These are phyloP conservation scores for Globomyces pollinis-pini DNA, from an alignment of 192 early-diverging fungal genomes.

Conservation along the genomic window DNA sequence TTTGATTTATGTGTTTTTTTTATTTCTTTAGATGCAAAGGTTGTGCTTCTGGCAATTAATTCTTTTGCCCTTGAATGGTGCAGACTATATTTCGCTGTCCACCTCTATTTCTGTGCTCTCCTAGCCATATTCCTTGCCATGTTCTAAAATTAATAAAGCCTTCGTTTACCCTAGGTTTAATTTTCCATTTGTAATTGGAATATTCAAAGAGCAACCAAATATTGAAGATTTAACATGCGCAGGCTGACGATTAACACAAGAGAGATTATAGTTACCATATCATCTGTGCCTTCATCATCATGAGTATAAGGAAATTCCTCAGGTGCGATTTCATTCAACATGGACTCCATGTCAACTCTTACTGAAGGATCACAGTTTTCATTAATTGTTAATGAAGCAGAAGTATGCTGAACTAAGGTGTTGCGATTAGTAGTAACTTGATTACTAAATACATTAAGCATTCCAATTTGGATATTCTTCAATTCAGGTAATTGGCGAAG, in stretches of 20 bases:
- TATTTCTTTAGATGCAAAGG: constrained; percentile 32
- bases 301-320: constrained; percentile 73
- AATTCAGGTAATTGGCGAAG: constrained; percentile 53
- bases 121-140: constrained; percentile 36
- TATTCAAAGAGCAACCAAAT: constrained; percentile 74
- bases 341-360: constrained; percentile 79
- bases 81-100: constrained; percentile 18
- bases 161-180: constrained; percentile 65
- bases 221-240: constrained; percentile 80
- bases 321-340: constrained; percentile 72
- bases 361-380: constrained; percentile 75
- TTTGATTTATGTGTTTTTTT: too few species aligned
- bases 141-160: constrained; percentile 8
- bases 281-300: constrained; percentile 71
- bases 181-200: constrained; percentile 73
- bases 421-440: not conserved
- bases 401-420: constrained; percentile 81
- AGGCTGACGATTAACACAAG: constrained; percentile 34
- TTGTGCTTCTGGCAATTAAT: constrained; percentile 36
- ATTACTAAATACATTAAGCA: constrained; percentile 59
- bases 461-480: constrained; percentile 55
- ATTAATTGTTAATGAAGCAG: constrained; percentile 80
- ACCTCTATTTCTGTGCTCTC: constrained; percentile 25
- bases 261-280: constrained; percentile 52
- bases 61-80: constrained; percentile 17